Conservation (phyloP, 75 land plant species). For the Pinus albicaulis region DNA sequence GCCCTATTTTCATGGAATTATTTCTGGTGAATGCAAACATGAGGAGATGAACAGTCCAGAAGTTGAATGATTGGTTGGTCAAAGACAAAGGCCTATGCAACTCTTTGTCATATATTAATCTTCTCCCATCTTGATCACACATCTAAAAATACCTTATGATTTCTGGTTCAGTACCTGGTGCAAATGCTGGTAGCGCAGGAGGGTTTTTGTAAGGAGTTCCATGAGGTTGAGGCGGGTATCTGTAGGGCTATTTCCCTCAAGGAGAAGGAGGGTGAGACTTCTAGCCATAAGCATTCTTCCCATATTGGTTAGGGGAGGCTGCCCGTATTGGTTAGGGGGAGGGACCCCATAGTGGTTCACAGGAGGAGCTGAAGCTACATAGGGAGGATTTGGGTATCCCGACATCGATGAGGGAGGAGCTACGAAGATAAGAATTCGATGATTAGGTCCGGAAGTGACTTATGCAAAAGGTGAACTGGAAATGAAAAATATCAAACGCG, state of each 20-base stretch:
- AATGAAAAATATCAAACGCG: too few species aligned
- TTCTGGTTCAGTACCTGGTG: slow-evolving; percentile 95
- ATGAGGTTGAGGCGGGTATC: slow-evolving; percentile 8
- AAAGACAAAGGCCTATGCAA: slow-evolving; percentile 62
- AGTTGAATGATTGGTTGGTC: slow-evolving; percentile 63
- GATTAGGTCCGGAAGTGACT: too few species aligned
- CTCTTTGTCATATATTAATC: slow-evolving; percentile 87
- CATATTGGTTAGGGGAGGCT: too few species aligned
- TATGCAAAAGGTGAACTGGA: too few species aligned
- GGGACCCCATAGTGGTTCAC: too few species aligned
- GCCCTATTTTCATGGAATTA: slow-evolving; percentile 65
- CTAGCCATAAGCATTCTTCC: too few species aligned
- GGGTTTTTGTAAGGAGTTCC: slow-evolving; percentile 31
- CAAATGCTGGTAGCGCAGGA: slow-evolving; percentile 46
- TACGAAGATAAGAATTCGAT: too few species aligned
- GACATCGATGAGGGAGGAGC: too few species aligned
- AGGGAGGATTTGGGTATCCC: too few species aligned
- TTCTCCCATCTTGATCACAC: slow-evolving; percentile 81
- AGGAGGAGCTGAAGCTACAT: too few species aligned
- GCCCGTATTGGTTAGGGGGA: too few species aligned
- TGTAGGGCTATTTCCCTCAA: neutral
- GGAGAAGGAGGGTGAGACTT: neutral
- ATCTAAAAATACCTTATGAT: slow-evolving; percentile 63
- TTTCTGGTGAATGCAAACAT: slow-evolving; percentile 59
- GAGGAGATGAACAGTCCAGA: slow-evolving; percentile 81